Percentiles rank a stretch among this genome's conserved stretches.
Conservation (phyloP, 441 rosid genomes). For the Adansonia madagascariensis region DNA sequence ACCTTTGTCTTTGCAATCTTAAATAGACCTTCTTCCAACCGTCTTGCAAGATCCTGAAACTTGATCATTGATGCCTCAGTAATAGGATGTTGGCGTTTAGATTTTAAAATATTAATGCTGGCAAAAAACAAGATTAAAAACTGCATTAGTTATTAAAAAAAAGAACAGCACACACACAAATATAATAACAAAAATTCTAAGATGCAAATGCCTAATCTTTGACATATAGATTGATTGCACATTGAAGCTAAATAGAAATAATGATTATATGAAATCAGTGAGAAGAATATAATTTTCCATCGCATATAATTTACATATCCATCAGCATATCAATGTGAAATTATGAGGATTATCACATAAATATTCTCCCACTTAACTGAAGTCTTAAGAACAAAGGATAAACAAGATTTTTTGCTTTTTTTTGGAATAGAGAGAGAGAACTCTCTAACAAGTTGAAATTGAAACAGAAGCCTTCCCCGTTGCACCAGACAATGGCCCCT, state of each 20-base stretch:
- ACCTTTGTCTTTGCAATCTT: conserved; percentile 82
- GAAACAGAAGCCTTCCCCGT: background rate
- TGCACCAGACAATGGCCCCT: background rate
- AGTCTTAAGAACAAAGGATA: background rate
- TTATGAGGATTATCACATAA: background rate
- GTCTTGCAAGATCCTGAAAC: conserved; percentile 73
- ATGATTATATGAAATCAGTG: background rate
- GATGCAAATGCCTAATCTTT: background rate
- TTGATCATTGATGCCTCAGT: conserved; percentile 54
- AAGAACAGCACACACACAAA: conserved; percentile 1
- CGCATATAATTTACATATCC: background rate
- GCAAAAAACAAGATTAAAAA: conserved; percentile 28
- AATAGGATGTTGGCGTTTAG: conserved; percentile 55
- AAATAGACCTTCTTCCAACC: conserved; percentile 91
- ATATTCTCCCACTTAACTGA: background rate
- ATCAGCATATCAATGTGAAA: conserved; percentile 1
- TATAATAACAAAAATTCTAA: background rate
- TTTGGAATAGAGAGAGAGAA: background rate
- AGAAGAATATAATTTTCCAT: conserved; percentile 1
- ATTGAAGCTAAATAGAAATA: background rate
- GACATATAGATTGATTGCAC: background rate
- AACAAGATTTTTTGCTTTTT: background rate
- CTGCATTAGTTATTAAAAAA: conserved; percentile 19
- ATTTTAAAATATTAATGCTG: conserved; percentile 61
- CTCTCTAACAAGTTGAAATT: background rate